A percentile compares a stretch with the other conserved stretches of the same genome.
phyloP scores from a whole-genome alignment of 2,329 filamentous ascomycete species.

The Hypoxylon sp. region DNA sequence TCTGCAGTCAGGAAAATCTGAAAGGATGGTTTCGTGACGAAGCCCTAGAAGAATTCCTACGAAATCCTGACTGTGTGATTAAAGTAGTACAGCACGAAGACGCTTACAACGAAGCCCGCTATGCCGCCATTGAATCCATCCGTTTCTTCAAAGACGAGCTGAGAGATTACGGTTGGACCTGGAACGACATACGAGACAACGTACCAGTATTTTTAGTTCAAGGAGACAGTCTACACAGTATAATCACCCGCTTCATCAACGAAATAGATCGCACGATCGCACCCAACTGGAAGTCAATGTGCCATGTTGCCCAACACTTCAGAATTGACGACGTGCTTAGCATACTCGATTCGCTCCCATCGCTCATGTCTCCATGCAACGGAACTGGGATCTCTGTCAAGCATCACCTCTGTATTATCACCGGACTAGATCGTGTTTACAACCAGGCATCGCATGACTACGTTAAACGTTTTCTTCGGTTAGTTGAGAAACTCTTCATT shows the following conservation, averaged over 20 bases:
- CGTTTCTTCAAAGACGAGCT: background rate
- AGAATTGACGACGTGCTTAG: conserved; percentile 2
- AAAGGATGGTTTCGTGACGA: conserved; percentile 1
- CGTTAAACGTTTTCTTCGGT: conserved; percentile 7
- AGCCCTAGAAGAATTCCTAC: background rate
- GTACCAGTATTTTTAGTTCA: conserved; percentile 14
- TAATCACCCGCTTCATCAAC: conserved; percentile 1
- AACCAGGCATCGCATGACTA: background rate
- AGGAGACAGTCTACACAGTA: no score
- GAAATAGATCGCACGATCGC: background rate
- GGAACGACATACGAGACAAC: background rate
- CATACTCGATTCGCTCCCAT: conserved; percentile 6
- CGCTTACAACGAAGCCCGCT: background rate
- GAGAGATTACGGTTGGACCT: background rate
- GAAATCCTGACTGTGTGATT: background rate
- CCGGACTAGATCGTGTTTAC: conserved; percentile 6
- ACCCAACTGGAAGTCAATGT: conserved; percentile 1
- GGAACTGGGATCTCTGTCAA: background rate
- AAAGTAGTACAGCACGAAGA: background rate
- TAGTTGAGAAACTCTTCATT: conserved; percentile 9
- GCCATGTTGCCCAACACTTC: no score
- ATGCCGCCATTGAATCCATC: conserved; percentile 7
- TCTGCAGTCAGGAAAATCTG: background rate
- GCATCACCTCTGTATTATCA: conserved; percentile 5
- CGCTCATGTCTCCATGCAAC: background rate